phyloP scores from a whole-genome alignment of 2,329 filamentous ascomycete genomes.

The Parascedosporium putredinis region DNA sequence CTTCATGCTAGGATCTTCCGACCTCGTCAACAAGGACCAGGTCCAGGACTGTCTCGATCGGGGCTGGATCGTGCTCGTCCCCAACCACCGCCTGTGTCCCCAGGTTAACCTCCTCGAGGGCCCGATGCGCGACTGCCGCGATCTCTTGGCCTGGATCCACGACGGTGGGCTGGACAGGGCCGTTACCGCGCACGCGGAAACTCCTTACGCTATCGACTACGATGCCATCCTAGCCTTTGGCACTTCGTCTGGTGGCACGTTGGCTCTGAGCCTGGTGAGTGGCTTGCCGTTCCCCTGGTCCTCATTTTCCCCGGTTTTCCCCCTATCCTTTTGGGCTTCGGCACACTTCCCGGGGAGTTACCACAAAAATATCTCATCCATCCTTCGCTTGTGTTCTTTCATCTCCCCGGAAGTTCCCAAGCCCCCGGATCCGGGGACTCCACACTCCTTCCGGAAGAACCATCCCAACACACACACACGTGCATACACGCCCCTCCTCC shows the following conservation, averaged over 20 bases:
- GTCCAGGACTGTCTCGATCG: slow-evolving; percentile 25
- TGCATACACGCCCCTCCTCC: no score
- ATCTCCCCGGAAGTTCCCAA: background rate
- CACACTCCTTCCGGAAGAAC: background rate
- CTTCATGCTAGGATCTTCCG: slow-evolving; percentile 29
- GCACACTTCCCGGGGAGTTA: no score
- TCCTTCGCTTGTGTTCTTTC: no score
- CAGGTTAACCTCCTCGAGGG: slow-evolving; percentile 21
- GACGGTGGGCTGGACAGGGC: slow-evolving; percentile 17
- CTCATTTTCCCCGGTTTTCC: no score
- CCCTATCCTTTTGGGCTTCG: no score
- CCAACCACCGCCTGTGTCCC: slow-evolving; percentile 19
- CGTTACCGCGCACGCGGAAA: slow-evolving; percentile 9
- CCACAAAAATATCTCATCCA: no score
- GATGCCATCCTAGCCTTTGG: slow-evolving; percentile 24
- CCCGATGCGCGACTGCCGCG: slow-evolving; percentile 22
- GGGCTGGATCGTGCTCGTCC: slow-evolving; percentile 27
- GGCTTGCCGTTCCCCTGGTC: no score
- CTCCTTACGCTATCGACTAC: slow-evolving; percentile 15
- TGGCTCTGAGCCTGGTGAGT: slow-evolving; percentile 25
- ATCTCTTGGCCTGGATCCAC: slow-evolving; percentile 25
- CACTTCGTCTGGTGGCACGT: slow-evolving; percentile 24
- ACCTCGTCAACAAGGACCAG: slow-evolving; percentile 27
- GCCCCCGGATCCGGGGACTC: background rate
- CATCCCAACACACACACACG: no score